Percentiles rank a stretch among this genome's conserved stretches.
Conservation (phyloP, 1,284 basidiomycete species). For the Ganoderma resinaceum region DNA sequence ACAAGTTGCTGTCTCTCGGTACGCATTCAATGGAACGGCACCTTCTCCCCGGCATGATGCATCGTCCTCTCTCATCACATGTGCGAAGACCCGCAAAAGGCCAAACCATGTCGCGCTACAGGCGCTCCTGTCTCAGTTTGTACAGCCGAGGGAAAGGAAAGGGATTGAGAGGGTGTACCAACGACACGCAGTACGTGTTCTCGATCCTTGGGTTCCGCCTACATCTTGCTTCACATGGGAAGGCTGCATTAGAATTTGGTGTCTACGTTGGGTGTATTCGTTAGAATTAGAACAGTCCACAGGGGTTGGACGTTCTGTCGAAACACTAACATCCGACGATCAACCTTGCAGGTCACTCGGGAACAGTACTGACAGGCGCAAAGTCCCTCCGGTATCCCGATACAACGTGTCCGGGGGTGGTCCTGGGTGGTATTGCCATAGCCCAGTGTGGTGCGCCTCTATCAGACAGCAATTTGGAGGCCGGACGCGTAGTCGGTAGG, state of each 20-base stretch:
- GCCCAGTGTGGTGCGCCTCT: not conserved
- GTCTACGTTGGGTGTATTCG: not conserved
- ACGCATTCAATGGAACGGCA: not conserved
- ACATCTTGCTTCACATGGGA: not conserved
- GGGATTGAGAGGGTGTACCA: not conserved
- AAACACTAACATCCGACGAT: not conserved
- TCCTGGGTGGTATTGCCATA: not conserved
- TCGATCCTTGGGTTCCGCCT: not conserved
- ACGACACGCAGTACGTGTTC: not conserved
- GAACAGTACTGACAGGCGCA: not conserved
- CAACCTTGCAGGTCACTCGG: not conserved
- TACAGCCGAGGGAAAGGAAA: not conserved
- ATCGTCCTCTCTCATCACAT: not conserved
- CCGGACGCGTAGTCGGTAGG: not conserved
- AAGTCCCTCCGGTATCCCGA: not conserved
- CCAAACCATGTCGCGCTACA: not conserved
- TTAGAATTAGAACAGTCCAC: not conserved
- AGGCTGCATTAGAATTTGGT: not conserved
- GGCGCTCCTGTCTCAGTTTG: not conserved
- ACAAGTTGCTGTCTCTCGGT: not conserved
- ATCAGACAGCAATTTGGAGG: not conserved
- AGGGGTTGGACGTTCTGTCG: not conserved
- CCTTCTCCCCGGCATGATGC: not conserved
- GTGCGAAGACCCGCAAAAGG: not conserved
- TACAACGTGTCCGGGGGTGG: not conserved